A percentile compares a stretch with the other conserved stretches of the same genome.
These are phyloP conservation scores for Somion occarium DNA, from an alignment of 1,284 basidiomycete genomes.

Conservation along the genomic window DNA sequence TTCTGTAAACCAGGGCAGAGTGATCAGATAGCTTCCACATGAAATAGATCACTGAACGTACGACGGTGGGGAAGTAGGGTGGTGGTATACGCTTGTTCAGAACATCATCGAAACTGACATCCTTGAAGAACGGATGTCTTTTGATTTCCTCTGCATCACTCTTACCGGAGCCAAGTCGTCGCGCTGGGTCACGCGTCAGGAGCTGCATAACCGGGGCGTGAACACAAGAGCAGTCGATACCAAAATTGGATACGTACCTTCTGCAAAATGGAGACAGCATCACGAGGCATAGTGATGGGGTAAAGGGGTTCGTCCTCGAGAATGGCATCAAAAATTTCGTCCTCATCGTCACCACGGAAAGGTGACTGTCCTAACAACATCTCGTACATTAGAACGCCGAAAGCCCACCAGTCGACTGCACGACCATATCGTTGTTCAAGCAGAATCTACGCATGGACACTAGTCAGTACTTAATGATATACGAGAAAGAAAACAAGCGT, in stretches of 20 bases:
- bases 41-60: constrained; percentile 37
- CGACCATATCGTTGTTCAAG: constrained; percentile 97
- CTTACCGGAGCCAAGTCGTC: constrained; percentile 92
- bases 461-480: too few relatives aligned
- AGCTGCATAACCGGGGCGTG: constrained; percentile 60
- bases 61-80: constrained; percentile 96
- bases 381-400: constrained; percentile 97
- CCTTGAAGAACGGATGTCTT: constrained; percentile 96
- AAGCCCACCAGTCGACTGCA: constrained; percentile 99
- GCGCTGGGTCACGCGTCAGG: constrained; percentile 88
- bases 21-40: constrained; percentile 8
- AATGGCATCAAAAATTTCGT: constrained; percentile 99
- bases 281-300: constrained; percentile 99
- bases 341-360: constrained; percentile 98
- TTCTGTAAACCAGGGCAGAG: constrained; percentile 47
- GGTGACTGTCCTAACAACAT: constrained; percentile 99
- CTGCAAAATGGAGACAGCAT: constrained; percentile 93
- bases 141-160: constrained; percentile 98
- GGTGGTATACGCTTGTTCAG: constrained; percentile 95
- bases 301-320: constrained; percentile 98
- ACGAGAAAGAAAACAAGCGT: too few relatives aligned
- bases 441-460: constrained; percentile 70
- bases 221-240: not conserved
- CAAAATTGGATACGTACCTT: constrained; percentile 51
- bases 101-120: constrained; percentile 95